A percentile compares a stretch with the other conserved stretches of the same genome.
These are phyloP conservation scores for Leccinum disarticulatum DNA, from an alignment of 768 basidiomycete species.

Conservation along the genomic window DNA sequence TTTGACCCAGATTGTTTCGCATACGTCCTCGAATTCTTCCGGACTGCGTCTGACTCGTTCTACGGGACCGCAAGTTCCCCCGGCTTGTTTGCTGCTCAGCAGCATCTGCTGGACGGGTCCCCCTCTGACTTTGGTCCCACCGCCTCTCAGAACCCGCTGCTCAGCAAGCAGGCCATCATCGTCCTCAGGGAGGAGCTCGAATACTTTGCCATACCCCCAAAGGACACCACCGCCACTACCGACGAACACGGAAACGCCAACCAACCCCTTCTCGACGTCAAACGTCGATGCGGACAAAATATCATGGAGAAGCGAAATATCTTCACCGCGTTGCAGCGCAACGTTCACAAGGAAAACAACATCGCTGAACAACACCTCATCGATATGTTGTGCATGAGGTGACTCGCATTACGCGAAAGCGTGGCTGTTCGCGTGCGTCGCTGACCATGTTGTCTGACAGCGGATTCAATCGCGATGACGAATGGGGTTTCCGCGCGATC, in stretches of 20 bases:
- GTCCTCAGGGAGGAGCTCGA: conserved; percentile 97
- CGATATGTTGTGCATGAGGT: conserved; percentile 99
- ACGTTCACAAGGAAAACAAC: conserved; percentile 99
- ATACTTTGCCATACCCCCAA: conserved; percentile 94
- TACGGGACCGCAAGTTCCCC: conserved; percentile 79
- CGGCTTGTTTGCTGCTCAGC: conserved; percentile 77
- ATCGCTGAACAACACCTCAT: conserved; percentile 98
- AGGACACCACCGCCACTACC: conserved; percentile 56
- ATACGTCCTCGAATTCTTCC: conserved; percentile 92
- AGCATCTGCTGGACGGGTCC: conserved; percentile 69
- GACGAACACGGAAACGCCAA: conserved; percentile 83
- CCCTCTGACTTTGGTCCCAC: conserved; percentile 60
- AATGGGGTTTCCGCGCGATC: conserved; percentile 95
- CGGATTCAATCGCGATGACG: conserved; percentile 96
- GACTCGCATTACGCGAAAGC: conserved; percentile 15
- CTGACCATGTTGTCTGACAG: conserved; percentile 33
- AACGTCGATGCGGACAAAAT: conserved; percentile 82
- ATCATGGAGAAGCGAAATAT: conserved; percentile 89
- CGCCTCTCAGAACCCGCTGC: conserved; percentile 83
- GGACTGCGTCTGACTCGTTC: conserved; percentile 82
- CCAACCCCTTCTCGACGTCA: conserved; percentile 72
- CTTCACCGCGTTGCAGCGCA: conserved; percentile 96
- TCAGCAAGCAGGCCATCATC: conserved; percentile 97
- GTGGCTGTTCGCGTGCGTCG: conserved; percentile 1
- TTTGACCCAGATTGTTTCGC: conserved; percentile 97